These are phyloP conservation scores for Aureobasidium leucospermi DNA, from an alignment of 2,329 filamentous ascomycete species.

Conservation along the genomic window DNA sequence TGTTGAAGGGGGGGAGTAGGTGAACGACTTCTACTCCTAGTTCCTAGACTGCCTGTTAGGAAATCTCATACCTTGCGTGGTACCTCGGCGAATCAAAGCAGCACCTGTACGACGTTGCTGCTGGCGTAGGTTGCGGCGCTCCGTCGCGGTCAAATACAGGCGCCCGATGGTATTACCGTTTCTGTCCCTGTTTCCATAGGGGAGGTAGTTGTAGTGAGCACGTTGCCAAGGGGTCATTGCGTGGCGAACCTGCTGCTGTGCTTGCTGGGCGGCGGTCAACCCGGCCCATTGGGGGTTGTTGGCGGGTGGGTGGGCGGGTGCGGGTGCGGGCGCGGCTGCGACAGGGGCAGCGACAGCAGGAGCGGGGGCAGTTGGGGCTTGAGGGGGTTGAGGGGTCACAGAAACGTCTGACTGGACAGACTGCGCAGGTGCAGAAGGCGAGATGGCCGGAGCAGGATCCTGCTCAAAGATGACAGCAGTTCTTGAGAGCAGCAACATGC, in stretches of 20 bases:
- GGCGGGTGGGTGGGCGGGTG: no score
- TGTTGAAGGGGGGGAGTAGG: no score
- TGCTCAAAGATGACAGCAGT: background rate
- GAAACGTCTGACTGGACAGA: background rate
- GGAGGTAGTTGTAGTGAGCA: background rate
- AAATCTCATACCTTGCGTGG: background rate
- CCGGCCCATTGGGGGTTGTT: background rate
- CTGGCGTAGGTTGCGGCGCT: background rate
- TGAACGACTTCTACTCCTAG: background rate
- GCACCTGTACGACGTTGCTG: background rate
- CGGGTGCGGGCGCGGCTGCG: background rate
- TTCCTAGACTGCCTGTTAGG: background rate
- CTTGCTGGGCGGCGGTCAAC: background rate
- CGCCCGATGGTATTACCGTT: background rate
- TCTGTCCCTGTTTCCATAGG: background rate
- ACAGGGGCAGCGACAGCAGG: background rate
- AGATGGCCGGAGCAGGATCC: background rate
- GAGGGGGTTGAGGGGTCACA: background rate
- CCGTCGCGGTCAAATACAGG: background rate
- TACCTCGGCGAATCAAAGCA: background rate
- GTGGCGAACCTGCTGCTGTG: background rate
- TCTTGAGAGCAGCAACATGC: background rate
- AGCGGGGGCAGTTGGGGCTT: background rate
- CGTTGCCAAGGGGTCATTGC: background rate
- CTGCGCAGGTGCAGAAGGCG: background rate